Conservation (phyloP, 164 flowering plant species). For the Warburgia ugandensis region DNA sequence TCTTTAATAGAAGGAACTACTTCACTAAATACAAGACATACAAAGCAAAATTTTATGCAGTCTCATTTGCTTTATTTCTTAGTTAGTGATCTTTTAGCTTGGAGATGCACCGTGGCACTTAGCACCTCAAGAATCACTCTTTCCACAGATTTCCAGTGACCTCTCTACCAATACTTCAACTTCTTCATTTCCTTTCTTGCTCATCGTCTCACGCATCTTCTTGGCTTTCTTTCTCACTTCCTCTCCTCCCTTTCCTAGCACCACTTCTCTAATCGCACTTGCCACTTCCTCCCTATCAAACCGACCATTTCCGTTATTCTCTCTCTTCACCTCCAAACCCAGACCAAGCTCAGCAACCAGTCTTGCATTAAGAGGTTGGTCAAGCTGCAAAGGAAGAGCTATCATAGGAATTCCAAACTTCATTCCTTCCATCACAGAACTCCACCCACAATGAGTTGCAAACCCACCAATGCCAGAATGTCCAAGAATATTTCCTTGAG, state of each 20-base stretch:
- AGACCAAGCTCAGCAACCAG: constrained; percentile 23
- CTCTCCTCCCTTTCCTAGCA: not conserved
- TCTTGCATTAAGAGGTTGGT: constrained; percentile 27
- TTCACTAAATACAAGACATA: too few species aligned
- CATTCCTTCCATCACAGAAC: constrained; percentile 23
- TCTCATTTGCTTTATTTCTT: too few species aligned
- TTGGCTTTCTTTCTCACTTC: not conserved
- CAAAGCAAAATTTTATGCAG: too few species aligned
- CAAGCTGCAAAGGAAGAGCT: constrained; percentile 30
- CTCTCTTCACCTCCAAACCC: constrained; percentile 22
- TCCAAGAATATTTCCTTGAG: constrained; percentile 17
- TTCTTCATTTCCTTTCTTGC: not conserved
- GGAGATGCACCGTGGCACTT: too few species aligned
- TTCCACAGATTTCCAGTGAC: too few species aligned
- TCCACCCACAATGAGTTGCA: constrained; percentile 33
- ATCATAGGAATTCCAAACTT: constrained; percentile 23
- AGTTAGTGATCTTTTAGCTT: too few species aligned
- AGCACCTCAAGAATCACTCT: too few species aligned
- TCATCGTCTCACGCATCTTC: not conserved
- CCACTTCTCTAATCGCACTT: not conserved
- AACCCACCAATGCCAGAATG: constrained; percentile 29
- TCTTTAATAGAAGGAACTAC: too few species aligned
- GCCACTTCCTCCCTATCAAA: constrained; percentile 4
- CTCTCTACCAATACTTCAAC: not conserved
- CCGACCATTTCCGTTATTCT: constrained; percentile 13